Evolutionary conservation across 345 rosid genomes (phyloP), one percentile per base, ranked within the genome.

Genomic region (Gossypium stocksii): DNA sequence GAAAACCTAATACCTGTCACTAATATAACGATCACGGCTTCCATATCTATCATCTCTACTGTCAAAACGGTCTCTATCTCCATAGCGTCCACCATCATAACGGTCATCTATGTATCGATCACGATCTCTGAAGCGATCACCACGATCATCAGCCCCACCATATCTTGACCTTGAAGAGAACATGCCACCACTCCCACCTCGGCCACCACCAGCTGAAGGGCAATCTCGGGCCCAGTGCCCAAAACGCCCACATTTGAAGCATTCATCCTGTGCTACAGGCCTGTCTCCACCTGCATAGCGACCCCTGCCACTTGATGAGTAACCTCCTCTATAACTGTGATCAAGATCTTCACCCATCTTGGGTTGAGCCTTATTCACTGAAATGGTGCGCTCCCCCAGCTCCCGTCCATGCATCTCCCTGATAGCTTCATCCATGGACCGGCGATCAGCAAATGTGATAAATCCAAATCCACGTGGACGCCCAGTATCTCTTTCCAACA

Each of bases 151-250:
- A 38, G 90, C 81, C 22, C 93, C 97, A 62, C 94, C 91, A 81
- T 83, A 89, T 81, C 97, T 87, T 74, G 89, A 82, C 62, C 89
- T 92, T n/a, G 94, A 89, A 65, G 97, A 84, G 74, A 90, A 79
- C 25, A 91, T 81, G 75, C 91, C 86, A n/a, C 84, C 90, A 62
- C 80, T 83, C 20, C 89, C 90, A 56, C 90, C 97, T 72, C 98
- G 89, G 66, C 88, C 92, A 80, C 97, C 88, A 83, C 85, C 88
- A 84, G 87, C 92, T 54, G 97, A 84, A 38, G 98, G 97, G 73
- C 99, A 96, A 76, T 93, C 97, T 53, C 99, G 90, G 23, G 99
- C 99, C 99, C 99, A 96, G 48, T 96, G 99, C 41, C 99, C 99
- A 23, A 71, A 77, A 54, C 93, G 90, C 70, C 99, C 97, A 78